Base-by-base conservation (phyloP, 192 early-diverging fungal genomes). In the Linnemannia zychae region DNA sequence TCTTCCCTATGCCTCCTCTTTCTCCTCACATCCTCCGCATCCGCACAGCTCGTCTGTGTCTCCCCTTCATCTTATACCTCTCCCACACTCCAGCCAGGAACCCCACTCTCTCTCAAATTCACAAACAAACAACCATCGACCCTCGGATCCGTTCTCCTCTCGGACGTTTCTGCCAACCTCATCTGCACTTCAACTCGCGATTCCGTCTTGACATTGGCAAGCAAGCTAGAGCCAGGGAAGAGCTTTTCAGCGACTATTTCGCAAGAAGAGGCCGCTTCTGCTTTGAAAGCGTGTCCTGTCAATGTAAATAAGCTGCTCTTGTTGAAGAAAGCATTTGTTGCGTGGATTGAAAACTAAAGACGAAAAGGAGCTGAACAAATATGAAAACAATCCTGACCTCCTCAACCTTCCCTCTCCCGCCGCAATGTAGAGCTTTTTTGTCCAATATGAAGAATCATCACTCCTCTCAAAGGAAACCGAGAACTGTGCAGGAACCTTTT, bases 111-210 rank as follows among this genome's bases (percentile, higher is more conserved):
- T 6, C 75, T 82, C 36, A 70, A 48, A 48, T 82, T 77, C 37
- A 57, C 75, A 0, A 53, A 46, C 20, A 36, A 71, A 22, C 6
- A 71, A 22, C 6, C 7, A 4, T 7, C 48, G 17, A 24, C 24
- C 13, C 52, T 57, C 2, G 52, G 52, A n/a, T 57, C 52, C 9
- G 24, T 48, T 0, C 33, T 36, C 6, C 17, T 47, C 0, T 67
- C 70, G 2, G 53, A 24, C 15, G 76, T 82, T 24, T 28, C 69
- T 13, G 81, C 81, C 49, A 48, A 82, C 38, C 75, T 82, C 17
- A 57, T 82, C 75, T 82, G 81, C 65, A 66, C 71, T 3, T 53
- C 70, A 1, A 57, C 74, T 0, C 65, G 71, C 4, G 31, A 24
- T 4, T 22, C 15, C 0, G 71, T 22, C 18, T 49, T 82, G 47